Conservation (phyloP, 768 basidiomycete genomes). For the Podaxis sp. region DNA sequence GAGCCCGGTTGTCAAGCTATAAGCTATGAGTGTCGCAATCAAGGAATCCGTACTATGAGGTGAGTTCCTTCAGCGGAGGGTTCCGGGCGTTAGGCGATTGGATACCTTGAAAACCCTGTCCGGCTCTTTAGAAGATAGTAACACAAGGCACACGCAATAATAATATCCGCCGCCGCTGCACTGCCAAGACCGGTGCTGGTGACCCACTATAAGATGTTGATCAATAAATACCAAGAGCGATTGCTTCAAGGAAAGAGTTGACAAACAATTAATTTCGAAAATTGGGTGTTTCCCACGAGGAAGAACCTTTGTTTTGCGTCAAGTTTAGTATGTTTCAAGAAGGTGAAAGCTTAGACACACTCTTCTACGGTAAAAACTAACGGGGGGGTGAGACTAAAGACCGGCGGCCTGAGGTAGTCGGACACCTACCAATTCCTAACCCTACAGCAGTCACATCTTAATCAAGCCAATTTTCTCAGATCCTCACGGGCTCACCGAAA, state of each 20-base stretch:
- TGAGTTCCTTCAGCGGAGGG: not conserved
- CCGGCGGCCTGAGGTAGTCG: not conserved
- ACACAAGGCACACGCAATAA: conserved; percentile 47
- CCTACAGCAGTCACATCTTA: conserved; percentile 22
- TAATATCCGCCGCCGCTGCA: conserved; percentile 47
- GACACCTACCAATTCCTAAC: conserved; percentile 37
- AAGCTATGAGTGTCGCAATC: conserved; percentile 40
- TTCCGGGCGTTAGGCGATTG: not conserved
- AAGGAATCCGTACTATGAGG: conserved; percentile 40
- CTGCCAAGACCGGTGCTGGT: conserved; percentile 45
- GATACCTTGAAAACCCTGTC: conserved; percentile 42
- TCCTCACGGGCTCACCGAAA: conserved; percentile 34
- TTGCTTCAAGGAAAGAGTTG: not conserved
- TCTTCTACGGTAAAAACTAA: conserved; percentile 47
- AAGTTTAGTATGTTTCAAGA: conserved; percentile 4
- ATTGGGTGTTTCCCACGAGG: conserved; percentile 31
- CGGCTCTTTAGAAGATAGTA: conserved; percentile 45
- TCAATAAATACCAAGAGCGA: conserved; percentile 36
- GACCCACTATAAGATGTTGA: conserved; percentile 43
- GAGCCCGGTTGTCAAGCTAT: conserved; percentile 43
- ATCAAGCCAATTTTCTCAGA: not conserved
- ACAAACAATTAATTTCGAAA: conserved; percentile 34
- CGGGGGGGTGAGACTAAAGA: conserved; percentile 1
- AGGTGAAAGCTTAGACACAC: conserved; percentile 25
- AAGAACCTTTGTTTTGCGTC: conserved; percentile 26